phyloP scores from a whole-genome alignment of 331 rosid genomes.

The Dryas integrifolia region DNA sequence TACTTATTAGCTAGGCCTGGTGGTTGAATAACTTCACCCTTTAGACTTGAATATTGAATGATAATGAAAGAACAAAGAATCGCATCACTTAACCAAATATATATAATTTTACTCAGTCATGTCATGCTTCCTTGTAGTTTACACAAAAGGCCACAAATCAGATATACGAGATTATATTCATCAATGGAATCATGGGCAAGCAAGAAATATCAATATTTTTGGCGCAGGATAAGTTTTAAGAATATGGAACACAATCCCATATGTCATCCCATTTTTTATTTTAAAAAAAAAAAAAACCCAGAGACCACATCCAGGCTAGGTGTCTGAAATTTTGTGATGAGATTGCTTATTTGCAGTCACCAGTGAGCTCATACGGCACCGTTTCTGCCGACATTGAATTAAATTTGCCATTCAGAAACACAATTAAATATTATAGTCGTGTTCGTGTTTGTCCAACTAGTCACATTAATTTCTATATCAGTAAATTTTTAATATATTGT shows the following conservation, averaged over 20 bases:
- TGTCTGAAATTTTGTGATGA: conserved; percentile 19
- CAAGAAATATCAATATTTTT: neutral
- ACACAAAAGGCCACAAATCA: conserved; percentile 24
- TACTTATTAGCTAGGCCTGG: neutral
- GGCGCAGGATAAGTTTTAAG: conserved; percentile 25
- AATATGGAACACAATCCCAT: conserved; percentile 4
- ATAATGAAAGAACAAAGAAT: too few relatives aligned
- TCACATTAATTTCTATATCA: neutral
- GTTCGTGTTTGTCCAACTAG: neutral
- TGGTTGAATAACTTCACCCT: neutral
- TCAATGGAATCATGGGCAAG: conserved; percentile 12
- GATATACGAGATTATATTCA: conserved; percentile 5
- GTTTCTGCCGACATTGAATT: conserved; percentile 21
- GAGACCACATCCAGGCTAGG: conserved; percentile 26
- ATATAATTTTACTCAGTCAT: neutral
- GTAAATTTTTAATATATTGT: too few relatives aligned
- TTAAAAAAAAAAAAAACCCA: neutral
- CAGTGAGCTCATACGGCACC: neutral
- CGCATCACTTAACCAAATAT: conserved; percentile 2
- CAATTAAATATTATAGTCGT: neutral
- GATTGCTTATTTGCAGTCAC: neutral
- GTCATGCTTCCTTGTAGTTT: conserved; percentile 22
- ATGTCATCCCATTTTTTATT: conserved; percentile 2
- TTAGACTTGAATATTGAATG: neutral
- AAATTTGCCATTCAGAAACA: neutral